phyloP scores from a whole-genome alignment of 2,329 filamentous ascomycete species.

The Xylaria sp. region DNA sequence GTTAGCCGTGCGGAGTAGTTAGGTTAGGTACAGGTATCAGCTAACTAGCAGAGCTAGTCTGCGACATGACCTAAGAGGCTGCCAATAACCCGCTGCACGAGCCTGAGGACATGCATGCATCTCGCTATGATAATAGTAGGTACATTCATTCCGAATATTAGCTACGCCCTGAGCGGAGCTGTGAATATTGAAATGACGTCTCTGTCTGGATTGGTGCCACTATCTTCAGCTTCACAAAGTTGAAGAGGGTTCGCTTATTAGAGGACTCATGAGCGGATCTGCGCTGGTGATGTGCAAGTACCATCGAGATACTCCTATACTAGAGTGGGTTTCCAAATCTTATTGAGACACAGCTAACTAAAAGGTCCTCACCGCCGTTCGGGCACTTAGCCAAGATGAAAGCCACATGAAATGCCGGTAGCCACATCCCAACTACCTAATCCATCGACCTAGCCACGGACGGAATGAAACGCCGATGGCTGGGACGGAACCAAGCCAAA shows the following conservation, averaged over 20 bases:
- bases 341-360: background rate
- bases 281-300: background rate
- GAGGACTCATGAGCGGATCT: background rate
- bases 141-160: too few relatives aligned
- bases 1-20: too few relatives aligned
- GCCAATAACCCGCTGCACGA: too few relatives aligned
- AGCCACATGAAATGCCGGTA: constrained; percentile 27
- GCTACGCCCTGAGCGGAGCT: too few relatives aligned
- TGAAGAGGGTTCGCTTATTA: background rate
- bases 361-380: constrained; percentile 28
- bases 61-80: too few relatives aligned
- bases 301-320: background rate
- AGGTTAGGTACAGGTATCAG: too few relatives aligned
- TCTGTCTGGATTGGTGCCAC: too few relatives aligned
- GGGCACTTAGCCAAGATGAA: constrained; percentile 13
- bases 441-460: constrained; percentile 25
- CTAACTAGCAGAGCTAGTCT: too few relatives aligned
- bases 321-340: constrained; percentile 1
- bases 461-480: constrained; percentile 32
- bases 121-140: too few relatives aligned
- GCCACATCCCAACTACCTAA: constrained; percentile 27
- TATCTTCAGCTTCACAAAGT: too few relatives aligned
- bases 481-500: constrained; percentile 15
- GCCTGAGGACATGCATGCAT: too few relatives aligned
- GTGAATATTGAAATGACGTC: too few relatives aligned